phyloP scores from a whole-genome alignment of 2,329 filamentous ascomycete genomes.

The Lachnellula cervina region DNA sequence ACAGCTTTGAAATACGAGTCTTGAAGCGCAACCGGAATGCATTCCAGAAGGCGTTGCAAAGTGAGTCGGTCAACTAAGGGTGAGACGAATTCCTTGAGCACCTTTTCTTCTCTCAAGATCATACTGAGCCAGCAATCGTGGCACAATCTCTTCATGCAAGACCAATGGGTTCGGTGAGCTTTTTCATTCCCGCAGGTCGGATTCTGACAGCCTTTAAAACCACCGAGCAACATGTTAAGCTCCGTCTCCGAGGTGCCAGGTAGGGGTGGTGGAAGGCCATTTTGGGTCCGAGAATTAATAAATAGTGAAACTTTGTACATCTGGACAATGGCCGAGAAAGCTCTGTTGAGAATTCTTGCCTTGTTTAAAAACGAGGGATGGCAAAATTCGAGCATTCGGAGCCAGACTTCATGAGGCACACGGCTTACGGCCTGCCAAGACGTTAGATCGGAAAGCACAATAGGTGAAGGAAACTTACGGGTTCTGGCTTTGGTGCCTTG shows the following conservation, averaged over 20 bases:
- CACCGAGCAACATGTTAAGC: slow-evolving; percentile 28
- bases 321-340: slow-evolving; percentile 20
- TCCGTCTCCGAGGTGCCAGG: slow-evolving; percentile 21
- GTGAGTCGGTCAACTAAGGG: not conserved
- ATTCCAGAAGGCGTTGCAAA: slow-evolving; percentile 21
- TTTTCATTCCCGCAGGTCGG: slow-evolving; percentile 21
- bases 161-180: slow-evolving; percentile 28
- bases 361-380: slow-evolving; percentile 29
- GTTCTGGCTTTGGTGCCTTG: not conserved
- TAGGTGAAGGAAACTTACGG: slow-evolving; percentile 16
- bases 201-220: slow-evolving; percentile 26
- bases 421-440: slow-evolving; percentile 12
- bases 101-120: slow-evolving; percentile 28
- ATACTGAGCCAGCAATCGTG: slow-evolving; percentile 24
- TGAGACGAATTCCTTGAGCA: slow-evolving; percentile 20
- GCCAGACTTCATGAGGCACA: slow-evolving; percentile 22
- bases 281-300: slow-evolving; percentile 27
- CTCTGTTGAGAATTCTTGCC: slow-evolving; percentile 21
- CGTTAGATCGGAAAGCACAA: slow-evolving; percentile 6
- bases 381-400: slow-evolving; percentile 28
- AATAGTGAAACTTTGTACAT: slow-evolving; percentile 22
- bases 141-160: slow-evolving; percentile 31
- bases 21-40: slow-evolving; percentile 29
- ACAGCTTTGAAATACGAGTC: slow-evolving; percentile 31
- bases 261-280: slow-evolving; percentile 24